Evolutionary conservation across 176 grass and related monocot species (phyloP).

Genomic region (Carex scoparia): DNA sequence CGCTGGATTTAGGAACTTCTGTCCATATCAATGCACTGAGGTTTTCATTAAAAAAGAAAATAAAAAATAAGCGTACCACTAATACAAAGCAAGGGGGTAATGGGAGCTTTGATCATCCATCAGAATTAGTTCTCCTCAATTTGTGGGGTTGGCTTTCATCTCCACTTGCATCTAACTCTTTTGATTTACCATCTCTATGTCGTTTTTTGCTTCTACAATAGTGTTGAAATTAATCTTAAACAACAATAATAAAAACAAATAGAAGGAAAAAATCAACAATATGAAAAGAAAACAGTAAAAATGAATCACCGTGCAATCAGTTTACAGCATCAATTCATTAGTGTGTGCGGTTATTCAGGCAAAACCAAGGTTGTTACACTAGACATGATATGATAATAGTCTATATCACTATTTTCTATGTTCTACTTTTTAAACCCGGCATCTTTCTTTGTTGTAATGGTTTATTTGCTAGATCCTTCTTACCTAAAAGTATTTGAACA

Average conservation of each 20-base stretch:
- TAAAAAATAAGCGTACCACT: not conserved
- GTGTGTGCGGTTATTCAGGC: not conserved
- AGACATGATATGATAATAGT: not conserved
- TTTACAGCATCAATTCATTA: not conserved
- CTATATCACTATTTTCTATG: not conserved
- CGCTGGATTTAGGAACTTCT: not conserved
- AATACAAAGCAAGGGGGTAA: not conserved
- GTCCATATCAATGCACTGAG: not conserved
- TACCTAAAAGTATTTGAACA: not conserved
- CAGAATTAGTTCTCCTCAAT: slow-evolving; percentile 28
- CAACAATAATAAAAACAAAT: not conserved
- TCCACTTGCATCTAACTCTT: slow-evolving; percentile 22
- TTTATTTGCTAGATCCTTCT: not conserved
- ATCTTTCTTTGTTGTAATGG: not conserved
- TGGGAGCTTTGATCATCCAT: slow-evolving; percentile 13
- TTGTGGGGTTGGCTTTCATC: slow-evolving; percentile 32
- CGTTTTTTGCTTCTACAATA: slow-evolving; percentile 24
- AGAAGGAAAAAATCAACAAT: not conserved
- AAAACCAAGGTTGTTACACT: not conserved
- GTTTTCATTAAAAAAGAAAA: not conserved
- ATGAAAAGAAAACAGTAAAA: not conserved
- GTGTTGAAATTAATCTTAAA: slow-evolving; percentile 24
- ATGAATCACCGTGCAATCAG: not conserved
- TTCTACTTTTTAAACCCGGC: not conserved
- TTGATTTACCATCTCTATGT: slow-evolving; percentile 9